Percentiles rank a stretch among this genome's conserved stretches.
Evolutionary conservation across 1,284 basidiomycete genomes (phyloP).

Genomic region (Volvariella surrecta): DNA sequence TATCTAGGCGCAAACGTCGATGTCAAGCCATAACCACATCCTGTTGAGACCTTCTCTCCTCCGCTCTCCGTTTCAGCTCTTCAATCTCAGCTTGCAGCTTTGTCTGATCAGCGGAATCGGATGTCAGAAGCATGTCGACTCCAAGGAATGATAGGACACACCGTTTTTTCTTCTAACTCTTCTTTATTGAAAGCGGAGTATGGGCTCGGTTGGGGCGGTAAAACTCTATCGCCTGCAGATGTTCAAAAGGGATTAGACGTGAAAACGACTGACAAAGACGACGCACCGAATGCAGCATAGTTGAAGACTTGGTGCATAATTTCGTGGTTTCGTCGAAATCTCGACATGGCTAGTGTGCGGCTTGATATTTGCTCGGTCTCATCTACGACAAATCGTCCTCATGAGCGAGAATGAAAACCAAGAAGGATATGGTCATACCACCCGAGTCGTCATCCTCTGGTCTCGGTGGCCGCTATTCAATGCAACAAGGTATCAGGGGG

Average conservation of each 20-base stretch:
- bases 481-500: slow-evolving; percentile 12
- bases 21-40: too few relatives aligned
- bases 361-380: slow-evolving; percentile 66
- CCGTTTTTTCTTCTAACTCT: slow-evolving; percentile 52
- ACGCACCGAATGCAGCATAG: slow-evolving; percentile 57
- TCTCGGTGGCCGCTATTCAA: slow-evolving; percentile 26
- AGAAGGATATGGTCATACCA: slow-evolving; percentile 25
- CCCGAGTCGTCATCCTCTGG: slow-evolving; percentile 64
- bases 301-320: slow-evolving; percentile 75
- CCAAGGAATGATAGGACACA: slow-evolving; percentile 22
- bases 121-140: slow-evolving; percentile 7
- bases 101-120: slow-evolving; percentile 21
- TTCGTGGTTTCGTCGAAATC: slow-evolving; percentile 74
- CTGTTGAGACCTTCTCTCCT: slow-evolving; percentile 16
- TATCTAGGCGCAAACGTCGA: too few relatives aligned
- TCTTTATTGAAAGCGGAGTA: slow-evolving; percentile 53
- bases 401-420: neutral
- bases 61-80: slow-evolving; percentile 28
- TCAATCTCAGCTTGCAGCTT: slow-evolving; percentile 43
- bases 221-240: slow-evolving; percentile 36
- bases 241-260: slow-evolving; percentile 4
- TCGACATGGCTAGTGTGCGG: slow-evolving; percentile 56
- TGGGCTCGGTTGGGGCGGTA: slow-evolving; percentile 28
- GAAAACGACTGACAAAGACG: slow-evolving; percentile 1
- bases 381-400: slow-evolving; percentile 27